Base-by-base conservation (phyloP, 164 flowering plant species). In the Saururus chinensis region DNA sequence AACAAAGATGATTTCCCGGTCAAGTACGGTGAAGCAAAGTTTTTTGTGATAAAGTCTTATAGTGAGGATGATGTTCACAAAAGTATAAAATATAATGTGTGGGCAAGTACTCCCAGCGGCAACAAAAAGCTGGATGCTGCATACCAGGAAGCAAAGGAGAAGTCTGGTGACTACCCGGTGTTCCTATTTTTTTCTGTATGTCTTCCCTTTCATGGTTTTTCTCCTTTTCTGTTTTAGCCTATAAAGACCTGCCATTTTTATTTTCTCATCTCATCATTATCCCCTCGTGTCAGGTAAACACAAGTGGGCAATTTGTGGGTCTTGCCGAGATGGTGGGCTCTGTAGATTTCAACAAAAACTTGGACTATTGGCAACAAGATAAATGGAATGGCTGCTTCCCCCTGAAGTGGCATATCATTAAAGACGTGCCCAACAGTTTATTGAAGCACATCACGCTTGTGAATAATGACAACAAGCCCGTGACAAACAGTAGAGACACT, bases 51-150 rank as follows among this genome's bases (percentile, higher is more conserved):
- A 16, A 92, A 92, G 72, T 92, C 98, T 0, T 92, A 89, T 61
- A 92, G 96, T 56, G 98, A 92, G 67, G 98, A 92, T 81, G 96
- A 92, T 79, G 82, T 92, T 30, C 97, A 90, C 70, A 86, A 86
- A 64, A 88, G 97, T 64, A 82, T 90, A 40, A 90, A 90, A 72
- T 90, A 90, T 60, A 82, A 73, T 73, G 86, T 86, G 1, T 90
- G 97, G 97, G 80, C 97, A 1, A 90, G 97, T 73, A 90, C 97
- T 17, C 86, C 84, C 7, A 83, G 79, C 71, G 97, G 97, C 0
- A 90, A 90, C 79, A 90, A 90, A 67, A 90, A 90, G 69, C 84
- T 90, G 61, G 88, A 88, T 71, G 76, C 82, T 40, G 91, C 85
- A 37, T 88, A 83, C 68, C 70, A 70, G 69, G 91, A 83, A 66